Evolutionary conservation across 768 basidiomycete genomes (phyloP).

Genomic region (Leccinum broughii): DNA sequence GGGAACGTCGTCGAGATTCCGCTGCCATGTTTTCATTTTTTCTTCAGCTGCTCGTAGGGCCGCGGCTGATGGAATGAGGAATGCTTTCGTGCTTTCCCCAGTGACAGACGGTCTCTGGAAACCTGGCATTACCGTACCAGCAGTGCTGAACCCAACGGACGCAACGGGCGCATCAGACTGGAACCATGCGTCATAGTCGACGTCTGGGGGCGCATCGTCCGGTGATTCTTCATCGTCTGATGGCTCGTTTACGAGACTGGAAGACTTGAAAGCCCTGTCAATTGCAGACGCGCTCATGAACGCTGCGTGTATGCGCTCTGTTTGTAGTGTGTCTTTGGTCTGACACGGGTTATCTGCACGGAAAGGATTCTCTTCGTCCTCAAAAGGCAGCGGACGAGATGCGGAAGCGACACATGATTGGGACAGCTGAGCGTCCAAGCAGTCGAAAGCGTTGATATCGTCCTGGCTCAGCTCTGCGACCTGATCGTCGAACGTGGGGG

Average conservation of each 20-base stretch:
- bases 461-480: conserved; percentile 52
- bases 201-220: conserved; percentile 40
- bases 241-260: conserved; percentile 1
- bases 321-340: background rate
- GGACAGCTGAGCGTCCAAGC: conserved; percentile 47
- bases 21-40: conserved; percentile 50
- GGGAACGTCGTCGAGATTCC: conserved; percentile 31
- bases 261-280: background rate
- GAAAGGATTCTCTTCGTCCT: conserved; percentile 27
- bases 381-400: background rate
- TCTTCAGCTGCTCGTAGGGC: conserved; percentile 58
- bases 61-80: conserved; percentile 51
- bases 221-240: conserved; percentile 31
- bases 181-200: conserved; percentile 54
- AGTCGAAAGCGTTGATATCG: conserved; percentile 56
- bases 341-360: background rate
- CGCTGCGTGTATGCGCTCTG: conserved; percentile 16
- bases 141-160: conserved; percentile 40
- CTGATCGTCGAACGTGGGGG: conserved; percentile 62
- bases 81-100: conserved; percentile 23
- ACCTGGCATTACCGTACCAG: conserved; percentile 25
- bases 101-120: conserved; percentile 21
- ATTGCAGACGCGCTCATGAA: conserved; percentile 21
- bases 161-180: conserved; percentile 33
- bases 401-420: conserved; percentile 24